Evolutionary conservation across 192 early-diverging fungal genomes (phyloP).

Genomic region (Helicostylum pulchrum): DNA sequence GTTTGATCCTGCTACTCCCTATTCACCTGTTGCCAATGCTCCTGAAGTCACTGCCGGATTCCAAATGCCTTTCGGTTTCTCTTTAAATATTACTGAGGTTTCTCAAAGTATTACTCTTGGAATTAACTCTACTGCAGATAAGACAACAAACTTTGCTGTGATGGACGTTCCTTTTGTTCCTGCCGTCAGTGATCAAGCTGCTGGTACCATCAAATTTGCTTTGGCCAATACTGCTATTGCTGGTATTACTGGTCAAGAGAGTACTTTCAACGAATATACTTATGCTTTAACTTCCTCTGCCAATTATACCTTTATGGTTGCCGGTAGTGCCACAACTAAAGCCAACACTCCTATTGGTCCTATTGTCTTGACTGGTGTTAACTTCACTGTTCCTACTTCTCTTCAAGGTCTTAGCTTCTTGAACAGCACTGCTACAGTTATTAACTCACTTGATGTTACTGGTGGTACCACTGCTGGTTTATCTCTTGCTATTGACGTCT

Average conservation of each 20-base stretch:
- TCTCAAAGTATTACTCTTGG: slow-evolving; percentile 49
- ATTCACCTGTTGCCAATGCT: slow-evolving; percentile 46
- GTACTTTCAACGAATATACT: slow-evolving; percentile 52
- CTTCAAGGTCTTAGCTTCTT: slow-evolving; percentile 57
- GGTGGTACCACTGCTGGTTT: slow-evolving; percentile 46
- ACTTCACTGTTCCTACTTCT: slow-evolving; percentile 48
- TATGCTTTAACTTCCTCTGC: slow-evolving; percentile 44
- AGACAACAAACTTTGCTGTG: slow-evolving; percentile 26
- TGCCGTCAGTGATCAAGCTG: slow-evolving; percentile 39
- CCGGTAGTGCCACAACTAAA: slow-evolving; percentile 47
- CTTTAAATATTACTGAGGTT: slow-evolving; percentile 53
- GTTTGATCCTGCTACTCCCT: slow-evolving; percentile 44
- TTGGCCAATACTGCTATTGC: slow-evolving; percentile 44
- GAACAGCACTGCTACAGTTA: slow-evolving; percentile 45
- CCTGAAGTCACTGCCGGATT: slow-evolving; percentile 46
- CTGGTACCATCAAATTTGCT: slow-evolving; percentile 48
- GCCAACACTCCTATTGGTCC: slow-evolving; percentile 54
- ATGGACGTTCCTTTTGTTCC: slow-evolving; percentile 25
- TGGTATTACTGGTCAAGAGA: slow-evolving; percentile 40
- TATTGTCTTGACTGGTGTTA: slow-evolving; percentile 48
- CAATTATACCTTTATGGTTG: slow-evolving; percentile 40
- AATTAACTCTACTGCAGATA: slow-evolving; percentile 24
- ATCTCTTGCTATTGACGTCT: slow-evolving; percentile 38
- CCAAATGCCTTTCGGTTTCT: slow-evolving; percentile 62
- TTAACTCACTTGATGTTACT: slow-evolving; percentile 53